These are phyloP conservation scores for Cladophialophora exuberans DNA, from an alignment of 2,329 filamentous ascomycete species.

Conservation along the genomic window DNA sequence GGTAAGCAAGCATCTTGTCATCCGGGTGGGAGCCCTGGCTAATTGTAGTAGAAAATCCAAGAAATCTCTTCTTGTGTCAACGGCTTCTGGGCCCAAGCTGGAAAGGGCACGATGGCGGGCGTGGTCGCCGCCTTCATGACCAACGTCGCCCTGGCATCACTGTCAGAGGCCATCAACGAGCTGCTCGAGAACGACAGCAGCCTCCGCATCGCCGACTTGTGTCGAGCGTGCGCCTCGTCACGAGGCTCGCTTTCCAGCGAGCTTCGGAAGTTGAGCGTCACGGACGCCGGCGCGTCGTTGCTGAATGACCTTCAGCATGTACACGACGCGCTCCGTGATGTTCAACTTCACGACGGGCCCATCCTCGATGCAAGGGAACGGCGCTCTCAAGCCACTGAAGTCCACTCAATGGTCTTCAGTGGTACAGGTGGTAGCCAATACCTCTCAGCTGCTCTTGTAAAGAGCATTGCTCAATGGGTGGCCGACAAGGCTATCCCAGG, in stretches of 20 bases:
- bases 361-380: too few species aligned
- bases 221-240: slow-evolving; percentile 16
- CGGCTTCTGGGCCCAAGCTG: slow-evolving; percentile 32
- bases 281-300: slow-evolving; percentile 7
- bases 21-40: slow-evolving; percentile 1
- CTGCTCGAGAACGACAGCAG: slow-evolving; percentile 28
- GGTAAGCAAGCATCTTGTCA: slow-evolving; percentile 24
- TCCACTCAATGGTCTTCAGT: slow-evolving; percentile 9
- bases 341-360: slow-evolving; percentile 3
- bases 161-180: slow-evolving; percentile 26
- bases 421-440: background rate
- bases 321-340: slow-evolving; percentile 18
- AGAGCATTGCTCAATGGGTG: slow-evolving; percentile 33
- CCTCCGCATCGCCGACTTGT: slow-evolving; percentile 22
- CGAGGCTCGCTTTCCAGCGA: slow-evolving; percentile 1
- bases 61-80: slow-evolving; percentile 22
- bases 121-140: slow-evolving; percentile 33
- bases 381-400: slow-evolving; percentile 24
- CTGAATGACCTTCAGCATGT: slow-evolving; percentile 21
- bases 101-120: slow-evolving; percentile 25
- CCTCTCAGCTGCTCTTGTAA: slow-evolving; percentile 25
- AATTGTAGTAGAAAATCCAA: slow-evolving; percentile 20
- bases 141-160: slow-evolving; percentile 32
- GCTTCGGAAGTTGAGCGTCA: background rate
- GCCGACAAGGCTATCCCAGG: slow-evolving; percentile 5